Base-by-base conservation (phyloP, 2,329 filamentous ascomycete genomes). In the Phaeosphaeriaceae sp. region DNA sequence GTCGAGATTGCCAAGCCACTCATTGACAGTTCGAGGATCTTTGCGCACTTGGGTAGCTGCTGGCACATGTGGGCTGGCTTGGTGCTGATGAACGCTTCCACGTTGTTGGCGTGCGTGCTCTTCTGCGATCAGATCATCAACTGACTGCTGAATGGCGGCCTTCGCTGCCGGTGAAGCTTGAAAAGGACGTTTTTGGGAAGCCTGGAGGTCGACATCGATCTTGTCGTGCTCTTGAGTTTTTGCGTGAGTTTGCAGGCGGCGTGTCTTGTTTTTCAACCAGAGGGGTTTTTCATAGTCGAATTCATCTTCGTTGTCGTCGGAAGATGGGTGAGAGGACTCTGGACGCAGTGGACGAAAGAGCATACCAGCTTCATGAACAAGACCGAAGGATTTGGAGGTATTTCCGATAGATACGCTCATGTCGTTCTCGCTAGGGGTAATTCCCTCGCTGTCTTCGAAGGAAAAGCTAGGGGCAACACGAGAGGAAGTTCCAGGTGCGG, bases 311-410 rank as follows among this genome's bases (percentile, higher is more conserved):
- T 3, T 18, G n/a, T 23, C 15, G 21, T 37, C 37, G 7, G 35
- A 32, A 15, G 21, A 12, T 15, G 21, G 12, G 6, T 30, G 44
- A 15, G 44, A 26, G n/a, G 44, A 23, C 3, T 16, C 30, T 21
- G 20, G 37, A 18, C 29, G 37, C 16, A 36, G 12, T 12, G 26
- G 37, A 13, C 29, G 43, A 17, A 34, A 40, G 13, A 66, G 37
- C 66, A 72, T 70, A 4, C 69, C 70, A 30, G 65, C 64, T 45
- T 73, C 70, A 33, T 70, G 68, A 11, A 54, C 48, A 36, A 58
- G 58, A 13, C 70, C 70, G 34, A 69, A 73, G 1, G 68, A 72
- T 42, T 73, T 73, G 2, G 66, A 66, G 2, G 62, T 67, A 34
- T 71, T 56, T 7, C 56, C 54, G 34, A 61, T 45, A 11, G 64